Conservation (phyloP, 768 basidiomycete genomes). For the Kwoniella europaea region DNA sequence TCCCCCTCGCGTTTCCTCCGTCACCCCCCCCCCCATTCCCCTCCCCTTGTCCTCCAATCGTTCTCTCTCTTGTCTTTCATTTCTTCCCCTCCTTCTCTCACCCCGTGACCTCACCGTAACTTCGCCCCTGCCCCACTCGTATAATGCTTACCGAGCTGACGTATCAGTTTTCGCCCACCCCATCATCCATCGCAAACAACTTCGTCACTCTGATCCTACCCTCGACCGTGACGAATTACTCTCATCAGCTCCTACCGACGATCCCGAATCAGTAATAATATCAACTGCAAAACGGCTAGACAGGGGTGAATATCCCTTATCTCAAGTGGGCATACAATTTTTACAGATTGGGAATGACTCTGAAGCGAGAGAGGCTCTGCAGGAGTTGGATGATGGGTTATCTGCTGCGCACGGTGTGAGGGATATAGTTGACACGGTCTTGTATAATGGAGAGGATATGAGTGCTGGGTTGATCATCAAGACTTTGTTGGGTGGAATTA, state of each 20-base stretch:
- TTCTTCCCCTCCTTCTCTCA: not conserved
- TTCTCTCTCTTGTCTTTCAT: not conserved
- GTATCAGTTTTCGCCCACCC: constrained; percentile 37
- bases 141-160: constrained; percentile 21
- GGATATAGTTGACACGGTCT: constrained; percentile 76
- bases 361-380: constrained; percentile 58
- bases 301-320: constrained; percentile 62
- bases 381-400: constrained; percentile 69
- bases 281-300: constrained; percentile 63
- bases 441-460: constrained; percentile 61
- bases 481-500: constrained; percentile 71
- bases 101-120: not conserved
- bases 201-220: constrained; percentile 5
- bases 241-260: constrained; percentile 60
- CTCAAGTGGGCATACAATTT: constrained; percentile 73
- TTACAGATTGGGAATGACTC: constrained; percentile 68
- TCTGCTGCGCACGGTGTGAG: constrained; percentile 58
- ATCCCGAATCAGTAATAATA: constrained; percentile 59
- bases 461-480: constrained; percentile 66
- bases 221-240: constrained; percentile 19
- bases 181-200: constrained; percentile 26
- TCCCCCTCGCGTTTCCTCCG: too few relatives aligned
- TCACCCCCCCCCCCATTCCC: too few relatives aligned
- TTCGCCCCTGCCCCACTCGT: not conserved
- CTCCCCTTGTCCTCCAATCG: not conserved